Base-by-base conservation (phyloP, 371 early-diverging fungal species). In the Apophysomyces elegans region DNA sequence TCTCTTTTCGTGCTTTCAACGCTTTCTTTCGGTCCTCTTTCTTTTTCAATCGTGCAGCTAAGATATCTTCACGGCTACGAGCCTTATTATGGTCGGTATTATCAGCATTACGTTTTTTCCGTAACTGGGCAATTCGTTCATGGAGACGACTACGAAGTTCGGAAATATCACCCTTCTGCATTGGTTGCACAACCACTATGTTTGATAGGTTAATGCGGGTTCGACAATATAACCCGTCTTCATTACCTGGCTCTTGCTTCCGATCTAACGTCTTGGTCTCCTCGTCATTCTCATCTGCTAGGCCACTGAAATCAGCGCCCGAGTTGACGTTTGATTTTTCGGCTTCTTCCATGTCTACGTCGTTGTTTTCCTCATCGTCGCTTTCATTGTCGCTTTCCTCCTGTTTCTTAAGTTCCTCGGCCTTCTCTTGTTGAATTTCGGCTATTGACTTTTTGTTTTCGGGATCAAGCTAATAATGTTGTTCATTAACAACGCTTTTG, bases 31-130 rank as follows among this genome's bases (percentile, higher is more conserved):
- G 75, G 62, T 88, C 88, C 74, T 89, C 86, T 79, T 92, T 91
- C 75, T 89, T 85, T 80, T 90, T 89, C 70, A 86, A 74, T 67
- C 95, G 89, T 69, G 85, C 88, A 67, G 91, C 87, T 61, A 95
- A 73, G 57, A 94, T 85, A 13, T 91, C 92, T 58, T 88, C 91
- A 18, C 94, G 84, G 56, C 90, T 88, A 36, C 81, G 84, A 7
- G 89, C 86, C 56, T 81, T 84, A 11, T 75, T 61, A 21, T 68
- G 63, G 46, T 63, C 80, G 44, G 69, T 58, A 32, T 73, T 69
- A 35, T 77, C 77, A 18, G 84, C 89, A 64, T 90, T 88, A 59
- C 94, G 87, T 63, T 88, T 89, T 62, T 87, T 73, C 47, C 92
- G 88, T 65, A 92, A 69, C 56, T 79, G 77, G 37, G 79, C 84